Conservation (phyloP, 2,329 filamentous ascomycete species). For the Aspergillus unguis region DNA sequence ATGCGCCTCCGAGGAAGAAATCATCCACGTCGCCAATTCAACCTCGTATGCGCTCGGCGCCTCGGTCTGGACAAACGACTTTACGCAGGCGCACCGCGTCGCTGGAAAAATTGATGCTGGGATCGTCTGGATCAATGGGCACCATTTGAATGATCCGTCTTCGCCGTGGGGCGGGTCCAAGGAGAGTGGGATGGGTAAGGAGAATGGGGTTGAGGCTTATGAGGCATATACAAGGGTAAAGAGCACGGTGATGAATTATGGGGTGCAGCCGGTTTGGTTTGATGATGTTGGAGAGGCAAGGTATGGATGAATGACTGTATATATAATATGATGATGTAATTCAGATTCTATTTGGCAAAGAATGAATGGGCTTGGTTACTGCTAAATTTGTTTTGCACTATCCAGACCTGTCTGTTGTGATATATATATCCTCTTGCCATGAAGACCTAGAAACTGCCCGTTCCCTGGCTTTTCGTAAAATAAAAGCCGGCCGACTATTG, state of each 20-base stretch:
- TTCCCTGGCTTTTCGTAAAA: no score
- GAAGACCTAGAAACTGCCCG: no score
- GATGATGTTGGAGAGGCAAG: conserved; percentile 56
- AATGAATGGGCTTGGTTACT: no score
- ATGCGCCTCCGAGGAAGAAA: conserved; percentile 48
- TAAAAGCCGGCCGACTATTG: no score
- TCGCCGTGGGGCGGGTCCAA: conserved; percentile 68
- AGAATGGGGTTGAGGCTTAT: conserved; percentile 67
- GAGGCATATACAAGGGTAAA: conserved; percentile 52
- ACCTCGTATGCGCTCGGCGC: conserved; percentile 51
- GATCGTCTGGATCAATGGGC: conserved; percentile 50
- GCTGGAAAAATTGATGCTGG: conserved; percentile 48
- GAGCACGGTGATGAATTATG: conserved; percentile 59
- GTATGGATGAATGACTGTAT: conserved; percentile 50
- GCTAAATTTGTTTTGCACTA: no score
- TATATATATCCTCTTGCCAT: no score
- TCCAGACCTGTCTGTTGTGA: no score
- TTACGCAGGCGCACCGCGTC: conserved; percentile 48
- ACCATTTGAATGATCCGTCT: conserved; percentile 69
- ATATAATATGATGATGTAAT: no score
- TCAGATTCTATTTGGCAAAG: no score
- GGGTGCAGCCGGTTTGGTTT: conserved; percentile 66
- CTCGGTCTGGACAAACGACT: conserved; percentile 51
- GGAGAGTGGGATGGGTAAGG: conserved; percentile 66
- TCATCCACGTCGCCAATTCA: conserved; percentile 48